A percentile compares a stretch with the other conserved stretches of the same genome.
Conservation (phyloP, 805 yeast genomes). For the Kodamaea laetipori region DNA sequence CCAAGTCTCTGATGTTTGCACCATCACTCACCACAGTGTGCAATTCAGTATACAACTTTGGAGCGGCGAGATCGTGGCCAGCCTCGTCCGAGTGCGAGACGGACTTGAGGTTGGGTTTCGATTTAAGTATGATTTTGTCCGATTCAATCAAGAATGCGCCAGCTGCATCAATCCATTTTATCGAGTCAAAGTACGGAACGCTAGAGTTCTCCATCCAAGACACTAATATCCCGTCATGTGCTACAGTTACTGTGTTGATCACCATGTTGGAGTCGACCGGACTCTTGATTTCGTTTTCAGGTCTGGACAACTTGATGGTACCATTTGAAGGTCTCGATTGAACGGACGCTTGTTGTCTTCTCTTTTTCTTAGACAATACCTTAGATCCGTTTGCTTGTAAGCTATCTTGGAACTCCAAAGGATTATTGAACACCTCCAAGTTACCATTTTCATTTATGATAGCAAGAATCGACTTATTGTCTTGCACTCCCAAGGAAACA, state of each 20-base stretch:
- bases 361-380: conserved; percentile 35
- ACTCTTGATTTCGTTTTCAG: conserved; percentile 38
- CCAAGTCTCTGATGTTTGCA: conserved; percentile 58
- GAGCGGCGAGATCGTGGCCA: conserved; percentile 56
- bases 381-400: conserved; percentile 13
- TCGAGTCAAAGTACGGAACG: conserved; percentile 56
- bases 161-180: conserved; percentile 48
- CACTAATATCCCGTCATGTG: conserved; percentile 41
- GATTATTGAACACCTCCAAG: conserved; percentile 69
- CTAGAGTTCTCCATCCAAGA: conserved; percentile 67
- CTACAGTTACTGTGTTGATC: conserved; percentile 32
- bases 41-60: conserved; percentile 60
- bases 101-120: conserved; percentile 43
- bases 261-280: conserved; percentile 31
- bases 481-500: conserved; percentile 41
- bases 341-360: conserved; percentile 42
- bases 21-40: conserved; percentile 66
- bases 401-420: conserved; percentile 35
- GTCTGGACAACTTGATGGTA: conserved; percentile 49
- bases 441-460: conserved; percentile 75
- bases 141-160: conserved; percentile 27
- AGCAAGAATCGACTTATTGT: conserved; percentile 41
- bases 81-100: conserved; percentile 40
- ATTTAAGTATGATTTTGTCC: conserved; percentile 32
- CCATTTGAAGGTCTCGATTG: conserved; percentile 55